These are phyloP conservation scores for Cutaneotrichosporon sp. DNA, from an alignment of 1,284 basidiomycete species.

Conservation along the genomic window DNA sequence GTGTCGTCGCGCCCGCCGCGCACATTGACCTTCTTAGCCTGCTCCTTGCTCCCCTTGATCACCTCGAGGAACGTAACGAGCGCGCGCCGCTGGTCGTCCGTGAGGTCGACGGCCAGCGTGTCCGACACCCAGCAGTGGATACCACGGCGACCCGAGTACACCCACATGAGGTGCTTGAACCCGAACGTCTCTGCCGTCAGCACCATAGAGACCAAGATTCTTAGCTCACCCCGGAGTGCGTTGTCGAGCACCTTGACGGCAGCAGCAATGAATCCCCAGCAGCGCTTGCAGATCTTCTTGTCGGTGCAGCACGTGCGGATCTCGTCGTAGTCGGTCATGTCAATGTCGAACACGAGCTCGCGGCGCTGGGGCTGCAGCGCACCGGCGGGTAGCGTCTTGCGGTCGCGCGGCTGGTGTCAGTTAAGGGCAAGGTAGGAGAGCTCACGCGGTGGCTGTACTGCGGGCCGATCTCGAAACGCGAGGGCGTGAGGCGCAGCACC, in stretches of 20 bases:
- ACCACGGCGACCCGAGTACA: conserved; percentile 96
- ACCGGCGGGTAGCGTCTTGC: conserved; percentile 76
- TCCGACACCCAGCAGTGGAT: conserved; percentile 99
- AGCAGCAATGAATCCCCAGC: conserved; percentile 93
- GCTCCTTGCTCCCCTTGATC: conserved; percentile 78
- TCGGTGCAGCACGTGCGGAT: conserved; percentile 93
- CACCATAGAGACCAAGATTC: too few species aligned
- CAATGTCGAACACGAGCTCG: conserved; percentile 99
- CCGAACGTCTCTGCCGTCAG: conserved; percentile 69
- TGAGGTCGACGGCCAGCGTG: conserved; percentile 78
- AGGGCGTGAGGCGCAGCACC: conserved; percentile 76
- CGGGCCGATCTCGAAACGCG: conserved; percentile 95
- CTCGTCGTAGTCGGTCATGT: conserved; percentile 99
- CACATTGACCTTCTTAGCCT: conserved; percentile 78
- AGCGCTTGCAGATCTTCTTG: conserved; percentile 87
- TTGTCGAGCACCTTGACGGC: conserved; percentile 87
- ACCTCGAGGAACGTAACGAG: conserved; percentile 87
- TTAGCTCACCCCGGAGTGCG: conserved; percentile 64
- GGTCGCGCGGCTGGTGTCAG: conserved; percentile 74
- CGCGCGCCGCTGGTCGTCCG: conserved; percentile 85
- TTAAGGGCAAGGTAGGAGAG: conserved; percentile 18
- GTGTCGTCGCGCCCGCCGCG: conserved; percentile 56
- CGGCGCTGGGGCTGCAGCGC: conserved; percentile 77
- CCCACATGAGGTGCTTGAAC: conserved; percentile 79
- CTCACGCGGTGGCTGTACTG: conserved; percentile 84